Conservation (phyloP, 352 stramenopile species). For the Pythium myriotylum region DNA sequence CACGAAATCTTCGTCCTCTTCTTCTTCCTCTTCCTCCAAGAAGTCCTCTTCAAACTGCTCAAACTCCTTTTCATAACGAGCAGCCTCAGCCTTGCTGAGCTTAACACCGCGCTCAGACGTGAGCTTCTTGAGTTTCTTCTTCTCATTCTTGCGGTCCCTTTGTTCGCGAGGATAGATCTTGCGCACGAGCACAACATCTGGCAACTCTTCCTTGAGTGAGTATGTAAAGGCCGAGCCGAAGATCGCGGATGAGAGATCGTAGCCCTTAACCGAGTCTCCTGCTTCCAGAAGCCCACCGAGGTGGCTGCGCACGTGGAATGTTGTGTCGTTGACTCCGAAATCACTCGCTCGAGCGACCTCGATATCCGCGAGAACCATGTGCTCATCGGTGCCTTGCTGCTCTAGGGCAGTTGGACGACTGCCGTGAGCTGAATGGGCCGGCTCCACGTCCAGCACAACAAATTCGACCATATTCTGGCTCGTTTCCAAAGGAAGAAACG, state of each 20-base stretch:
- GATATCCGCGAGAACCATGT: slow-evolving; percentile 54
- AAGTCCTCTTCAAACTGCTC: slow-evolving; percentile 67
- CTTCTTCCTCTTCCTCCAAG: slow-evolving; percentile 15
- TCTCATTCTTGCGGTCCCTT: slow-evolving; percentile 19
- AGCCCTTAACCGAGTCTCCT: slow-evolving; percentile 73
- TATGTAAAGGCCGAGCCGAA: slow-evolving; percentile 48
- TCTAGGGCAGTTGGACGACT: too few species aligned
- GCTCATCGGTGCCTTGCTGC: too few species aligned
- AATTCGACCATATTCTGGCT: slow-evolving; percentile 69
- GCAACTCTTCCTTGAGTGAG: slow-evolving; percentile 46
- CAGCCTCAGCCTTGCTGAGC: slow-evolving; percentile 56
- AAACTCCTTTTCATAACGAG: slow-evolving; percentile 57
- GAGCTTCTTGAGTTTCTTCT: slow-evolving; percentile 54
- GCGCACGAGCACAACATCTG: slow-evolving; percentile 77
- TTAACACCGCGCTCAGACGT: slow-evolving; percentile 37
- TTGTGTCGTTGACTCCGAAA: slow-evolving; percentile 84
- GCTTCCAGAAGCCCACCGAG: slow-evolving; percentile 58
- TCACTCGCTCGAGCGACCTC: slow-evolving; percentile 71
- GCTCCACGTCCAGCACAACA: slow-evolving; percentile 72
- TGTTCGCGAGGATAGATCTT: slow-evolving; percentile 63
- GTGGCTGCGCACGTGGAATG: slow-evolving; percentile 68
- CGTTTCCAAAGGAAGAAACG: slow-evolving; percentile 63
- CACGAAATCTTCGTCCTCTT: too few species aligned
- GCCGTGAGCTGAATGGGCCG: slow-evolving; percentile 31
- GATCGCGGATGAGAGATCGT: slow-evolving; percentile 63